Evolutionary conservation across 257 asterid species (phyloP).

Genomic region (Solanum megistacrolobum): DNA sequence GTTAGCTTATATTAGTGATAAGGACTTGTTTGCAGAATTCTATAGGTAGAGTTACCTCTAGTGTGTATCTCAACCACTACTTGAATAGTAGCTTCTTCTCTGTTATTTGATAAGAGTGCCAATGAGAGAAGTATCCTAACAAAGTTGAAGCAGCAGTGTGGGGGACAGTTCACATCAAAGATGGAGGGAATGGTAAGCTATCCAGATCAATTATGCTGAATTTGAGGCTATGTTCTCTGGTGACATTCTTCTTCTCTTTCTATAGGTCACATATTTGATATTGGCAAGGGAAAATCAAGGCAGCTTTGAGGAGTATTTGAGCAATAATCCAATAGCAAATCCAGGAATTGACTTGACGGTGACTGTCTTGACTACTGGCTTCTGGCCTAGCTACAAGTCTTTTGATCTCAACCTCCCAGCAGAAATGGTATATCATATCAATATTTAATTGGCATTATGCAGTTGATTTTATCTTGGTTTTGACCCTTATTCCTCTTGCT

Average conservation of each 20-base stretch:
- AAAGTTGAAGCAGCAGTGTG: slow-evolving; percentile 96
- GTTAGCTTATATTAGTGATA: slow-evolving; percentile 89
- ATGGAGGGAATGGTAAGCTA: slow-evolving; percentile 97
- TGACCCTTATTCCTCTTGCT: not conserved
- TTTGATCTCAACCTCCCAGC: slow-evolving; percentile 90
- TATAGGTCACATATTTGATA: slow-evolving; percentile 85
- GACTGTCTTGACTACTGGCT: slow-evolving; percentile 93
- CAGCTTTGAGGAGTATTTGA: slow-evolving; percentile 81
- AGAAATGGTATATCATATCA: slow-evolving; percentile 56
- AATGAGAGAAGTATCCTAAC: slow-evolving; percentile 88
- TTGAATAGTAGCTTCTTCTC: not conserved
- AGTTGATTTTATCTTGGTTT: not conserved
- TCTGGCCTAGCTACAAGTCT: slow-evolving; percentile 98
- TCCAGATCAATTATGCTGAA: not conserved
- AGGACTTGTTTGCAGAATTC: slow-evolving; percentile 97
- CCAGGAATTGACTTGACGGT: slow-evolving; percentile 96
- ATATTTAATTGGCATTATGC: not conserved
- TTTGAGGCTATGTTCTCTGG: not conserved
- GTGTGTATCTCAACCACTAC: not conserved
- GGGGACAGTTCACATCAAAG: slow-evolving; percentile 96
- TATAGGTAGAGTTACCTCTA: slow-evolving; percentile 41
- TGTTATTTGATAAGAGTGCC: slow-evolving; percentile 89
- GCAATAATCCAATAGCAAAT: slow-evolving; percentile 46
- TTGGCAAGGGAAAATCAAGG: slow-evolving; percentile 87
- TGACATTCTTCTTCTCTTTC: not conserved